Percentiles rank a stretch among this genome's conserved stretches.
These are phyloP conservation scores for Mycena filopes DNA, from an alignment of 768 basidiomycete genomes.

Conservation along the genomic window DNA sequence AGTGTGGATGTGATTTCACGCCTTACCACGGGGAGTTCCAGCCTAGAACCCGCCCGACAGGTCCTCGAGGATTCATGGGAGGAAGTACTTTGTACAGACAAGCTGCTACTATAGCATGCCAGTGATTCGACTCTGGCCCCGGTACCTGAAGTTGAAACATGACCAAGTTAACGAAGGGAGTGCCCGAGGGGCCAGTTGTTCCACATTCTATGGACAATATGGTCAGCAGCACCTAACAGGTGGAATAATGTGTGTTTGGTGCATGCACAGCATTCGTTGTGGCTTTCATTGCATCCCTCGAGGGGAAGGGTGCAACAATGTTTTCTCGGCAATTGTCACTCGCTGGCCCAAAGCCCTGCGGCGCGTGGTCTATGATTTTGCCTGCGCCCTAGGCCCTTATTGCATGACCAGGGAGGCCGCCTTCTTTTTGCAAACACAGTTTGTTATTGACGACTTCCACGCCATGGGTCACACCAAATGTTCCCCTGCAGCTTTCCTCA, in stretches of 20 bases:
- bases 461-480: conserved; percentile 43
- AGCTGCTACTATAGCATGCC: conserved; percentile 46
- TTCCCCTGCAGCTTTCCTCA: conserved; percentile 38
- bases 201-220: conserved; percentile 43
- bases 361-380: conserved; percentile 42
- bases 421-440: conserved; percentile 43
- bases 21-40: not conserved
- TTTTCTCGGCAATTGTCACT: conserved; percentile 51
- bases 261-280: conserved; percentile 45
- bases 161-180: conserved; percentile 33
- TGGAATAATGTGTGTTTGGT: conserved; percentile 46
- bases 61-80: too few relatives aligned
- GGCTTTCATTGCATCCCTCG: conserved; percentile 49
- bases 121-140: conserved; percentile 40
- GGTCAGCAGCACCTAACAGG: conserved; percentile 40
- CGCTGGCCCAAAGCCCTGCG: conserved; percentile 42
- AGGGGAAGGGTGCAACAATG: conserved; percentile 50
- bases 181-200: conserved; percentile 34
- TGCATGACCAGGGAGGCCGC: conserved; percentile 41
- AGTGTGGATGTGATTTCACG: not conserved
- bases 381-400: conserved; percentile 45
- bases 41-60: too few relatives aligned
- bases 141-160: conserved; percentile 40
- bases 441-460: conserved; percentile 44
- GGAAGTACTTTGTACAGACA: conserved; percentile 36